Conservation (phyloP, 495 filamentous ascomycete genomes). For the Bryoglossum gracile region DNA sequence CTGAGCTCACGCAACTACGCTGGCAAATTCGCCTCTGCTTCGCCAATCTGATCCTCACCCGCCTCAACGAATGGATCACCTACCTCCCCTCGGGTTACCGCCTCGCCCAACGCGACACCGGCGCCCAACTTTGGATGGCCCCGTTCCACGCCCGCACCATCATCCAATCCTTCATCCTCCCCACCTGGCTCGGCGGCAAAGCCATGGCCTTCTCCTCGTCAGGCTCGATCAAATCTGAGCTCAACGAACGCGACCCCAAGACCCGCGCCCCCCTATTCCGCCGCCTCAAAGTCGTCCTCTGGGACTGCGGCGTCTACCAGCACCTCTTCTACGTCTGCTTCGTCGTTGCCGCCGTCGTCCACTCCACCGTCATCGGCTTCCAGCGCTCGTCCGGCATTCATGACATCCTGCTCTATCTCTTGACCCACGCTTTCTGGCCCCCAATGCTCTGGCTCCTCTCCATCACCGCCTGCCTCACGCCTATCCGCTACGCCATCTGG, state of each 20-base stretch:
- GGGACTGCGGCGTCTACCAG: constrained; percentile 11
- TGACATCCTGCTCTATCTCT: constrained; percentile 31
- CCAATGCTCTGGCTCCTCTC: constrained; percentile 35
- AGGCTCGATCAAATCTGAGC: constrained; percentile 12
- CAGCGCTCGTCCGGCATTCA: not conserved
- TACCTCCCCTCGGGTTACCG: constrained; percentile 40
- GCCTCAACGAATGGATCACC: constrained; percentile 36
- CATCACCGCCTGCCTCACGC: constrained; percentile 29
- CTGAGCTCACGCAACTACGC: constrained; percentile 35
- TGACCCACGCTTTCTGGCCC: constrained; percentile 45
- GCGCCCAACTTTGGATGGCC: constrained; percentile 21
- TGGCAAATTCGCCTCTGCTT: constrained; percentile 43
- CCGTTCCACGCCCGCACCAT: constrained; percentile 20
- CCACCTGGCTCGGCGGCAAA: constrained; percentile 21
- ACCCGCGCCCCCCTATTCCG: constrained; percentile 9
- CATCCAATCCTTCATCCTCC: constrained; percentile 19
- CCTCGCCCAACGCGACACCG: constrained; percentile 29
- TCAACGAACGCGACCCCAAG: constrained; percentile 20
- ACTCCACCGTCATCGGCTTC: constrained; percentile 21
- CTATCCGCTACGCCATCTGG: constrained; percentile 37
- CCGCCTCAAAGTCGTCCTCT: constrained; percentile 17
- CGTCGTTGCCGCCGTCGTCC: constrained; percentile 32
- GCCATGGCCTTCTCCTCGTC: constrained; percentile 17
- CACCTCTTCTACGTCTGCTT: constrained; percentile 33
- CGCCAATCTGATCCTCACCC: constrained; percentile 32